A percentile compares a stretch with the other conserved stretches of the same genome.
phyloP scores from a whole-genome alignment of 2,329 filamentous ascomycete species.

The Pyrenophora graminea region DNA sequence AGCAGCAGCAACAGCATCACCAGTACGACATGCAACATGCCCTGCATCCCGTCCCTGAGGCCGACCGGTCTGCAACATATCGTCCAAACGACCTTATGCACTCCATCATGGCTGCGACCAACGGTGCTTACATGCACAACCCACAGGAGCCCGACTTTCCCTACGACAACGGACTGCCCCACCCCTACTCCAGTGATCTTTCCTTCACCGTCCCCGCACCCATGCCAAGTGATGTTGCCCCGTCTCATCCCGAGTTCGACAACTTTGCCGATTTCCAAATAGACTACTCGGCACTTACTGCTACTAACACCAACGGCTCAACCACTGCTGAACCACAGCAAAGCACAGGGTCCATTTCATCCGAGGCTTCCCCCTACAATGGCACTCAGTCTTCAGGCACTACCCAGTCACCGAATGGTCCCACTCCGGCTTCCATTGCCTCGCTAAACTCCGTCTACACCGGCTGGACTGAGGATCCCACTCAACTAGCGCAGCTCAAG shows the following conservation, averaged over 20 bases:
- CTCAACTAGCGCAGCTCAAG: constrained; percentile 26
- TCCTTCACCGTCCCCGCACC: constrained; percentile 32
- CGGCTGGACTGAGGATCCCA: constrained; percentile 44
- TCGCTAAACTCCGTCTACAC: constrained; percentile 45
- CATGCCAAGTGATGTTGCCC: constrained; percentile 27
- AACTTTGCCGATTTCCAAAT: constrained; percentile 34
- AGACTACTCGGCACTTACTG: constrained; percentile 32
- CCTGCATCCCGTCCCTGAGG: constrained; percentile 42
- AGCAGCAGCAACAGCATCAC: constrained; percentile 31
- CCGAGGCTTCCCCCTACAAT: constrained; percentile 44
- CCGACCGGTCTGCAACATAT: constrained; percentile 32
- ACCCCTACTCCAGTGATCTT: constrained; percentile 28
- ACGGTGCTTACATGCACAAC: constrained; percentile 41
- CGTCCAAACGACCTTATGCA: constrained; percentile 43
- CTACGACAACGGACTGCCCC: constrained; percentile 30
- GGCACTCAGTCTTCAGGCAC: constrained; percentile 37
- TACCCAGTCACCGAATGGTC: constrained; percentile 40
- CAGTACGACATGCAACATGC: constrained; percentile 42
- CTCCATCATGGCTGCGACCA: constrained; percentile 44
- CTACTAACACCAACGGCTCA: constrained; percentile 28
- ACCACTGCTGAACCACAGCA: constrained; percentile 34
- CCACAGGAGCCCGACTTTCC: constrained; percentile 30
- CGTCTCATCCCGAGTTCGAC: constrained; percentile 29
- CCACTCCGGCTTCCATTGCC: constrained; percentile 39
- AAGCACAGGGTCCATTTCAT: constrained; percentile 38